Percentiles rank a stretch among this genome's conserved stretches.
phyloP scores from a whole-genome alignment of 208 protist genomes.

The Entamoeba dispar region DNA sequence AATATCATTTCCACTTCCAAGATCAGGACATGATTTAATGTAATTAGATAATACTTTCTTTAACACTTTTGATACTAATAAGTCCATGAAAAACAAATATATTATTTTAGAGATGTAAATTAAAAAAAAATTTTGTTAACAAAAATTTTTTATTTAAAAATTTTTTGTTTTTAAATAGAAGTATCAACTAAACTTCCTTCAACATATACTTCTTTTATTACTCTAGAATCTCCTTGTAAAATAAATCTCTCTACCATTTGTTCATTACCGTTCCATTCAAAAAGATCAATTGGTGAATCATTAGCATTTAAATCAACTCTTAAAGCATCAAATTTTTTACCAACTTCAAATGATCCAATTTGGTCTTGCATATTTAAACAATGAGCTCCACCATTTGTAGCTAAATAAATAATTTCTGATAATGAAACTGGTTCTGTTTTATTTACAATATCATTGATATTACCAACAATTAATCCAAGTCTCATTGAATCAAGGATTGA shows the following conservation, averaged over 20 bases:
- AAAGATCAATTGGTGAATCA: slow-evolving; percentile 37
- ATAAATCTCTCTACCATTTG: slow-evolving; percentile 41
- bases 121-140: too few species aligned
- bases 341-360: slow-evolving; percentile 52
- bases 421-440: slow-evolving; percentile 32
- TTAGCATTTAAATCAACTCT: slow-evolving; percentile 45
- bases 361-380: slow-evolving; percentile 48
- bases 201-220: not conserved
- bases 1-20: not conserved
- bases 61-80: not conserved
- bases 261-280: slow-evolving; percentile 26
- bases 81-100: not conserved
- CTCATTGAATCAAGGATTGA: slow-evolving; percentile 58
- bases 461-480: slow-evolving; percentile 46
- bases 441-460: slow-evolving; percentile 27
- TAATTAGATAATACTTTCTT: not conserved
- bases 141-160: too few species aligned
- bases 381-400: slow-evolving; percentile 55
- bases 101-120: too few species aligned
- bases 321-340: slow-evolving; percentile 60
- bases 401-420: slow-evolving; percentile 54
- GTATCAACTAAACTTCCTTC: not conserved
- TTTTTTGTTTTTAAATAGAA: too few species aligned
- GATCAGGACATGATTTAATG: not conserved
- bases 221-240: slow-evolving; percentile 28